Conservation (phyloP, 352 stramenopile genomes). For the Globisporangium acanthophoron region DNA sequence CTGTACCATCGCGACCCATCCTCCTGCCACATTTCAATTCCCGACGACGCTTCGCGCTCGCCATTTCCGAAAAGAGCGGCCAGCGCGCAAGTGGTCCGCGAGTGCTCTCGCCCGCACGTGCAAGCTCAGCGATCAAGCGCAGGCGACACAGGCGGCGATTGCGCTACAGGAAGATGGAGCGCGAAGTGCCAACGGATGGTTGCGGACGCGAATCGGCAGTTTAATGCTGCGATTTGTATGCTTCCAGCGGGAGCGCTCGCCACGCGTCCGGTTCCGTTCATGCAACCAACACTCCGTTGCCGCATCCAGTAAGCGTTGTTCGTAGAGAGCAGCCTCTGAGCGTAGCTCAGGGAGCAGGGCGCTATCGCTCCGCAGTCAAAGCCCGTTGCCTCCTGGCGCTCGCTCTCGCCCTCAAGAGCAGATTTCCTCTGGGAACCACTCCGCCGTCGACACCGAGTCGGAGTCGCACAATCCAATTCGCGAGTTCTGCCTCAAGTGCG, state of each 20-base stretch:
- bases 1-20: too few species aligned
- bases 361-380: background rate
- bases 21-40: background rate
- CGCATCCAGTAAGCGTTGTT: background rate
- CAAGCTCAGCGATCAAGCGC: constrained; percentile 3
- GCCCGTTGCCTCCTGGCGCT: background rate
- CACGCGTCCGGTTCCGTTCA: background rate
- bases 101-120: background rate
- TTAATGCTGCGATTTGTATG: constrained; percentile 1
- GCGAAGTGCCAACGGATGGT: constrained; percentile 1
- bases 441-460: too few species aligned
- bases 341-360: too few species aligned
- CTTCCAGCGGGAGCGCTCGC: background rate
- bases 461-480: background rate
- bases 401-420: background rate
- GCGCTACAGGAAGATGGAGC: constrained; percentile 3
- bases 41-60: background rate
- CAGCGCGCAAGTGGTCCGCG: background rate
- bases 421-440: background rate
- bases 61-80: background rate
- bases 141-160: background rate
- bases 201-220: background rate
- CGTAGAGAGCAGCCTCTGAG: background rate
- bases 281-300: background rate
- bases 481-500: background rate